Percentiles rank a stretch among this genome's conserved stretches.
These are phyloP conservation scores for Xylaria hypoxylon DNA, from an alignment of 2,329 filamentous ascomycete species.

Conservation along the genomic window DNA sequence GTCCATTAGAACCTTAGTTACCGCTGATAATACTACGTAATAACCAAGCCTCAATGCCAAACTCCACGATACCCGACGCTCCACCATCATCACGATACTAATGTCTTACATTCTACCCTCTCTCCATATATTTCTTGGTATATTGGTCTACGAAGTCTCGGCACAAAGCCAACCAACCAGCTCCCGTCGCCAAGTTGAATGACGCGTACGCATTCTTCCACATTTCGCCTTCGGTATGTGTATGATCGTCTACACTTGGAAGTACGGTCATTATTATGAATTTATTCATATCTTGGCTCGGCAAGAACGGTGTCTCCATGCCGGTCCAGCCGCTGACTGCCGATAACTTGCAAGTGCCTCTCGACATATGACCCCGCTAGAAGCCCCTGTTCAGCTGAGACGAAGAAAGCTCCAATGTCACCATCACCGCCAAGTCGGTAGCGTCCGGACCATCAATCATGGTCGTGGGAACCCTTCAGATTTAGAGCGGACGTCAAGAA, in stretches of 20 bases:
- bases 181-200: constrained; percentile 27
- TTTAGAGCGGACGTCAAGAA: not conserved
- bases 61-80: not conserved
- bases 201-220: constrained; percentile 23
- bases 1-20: too few species aligned
- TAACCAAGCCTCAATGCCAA: not conserved
- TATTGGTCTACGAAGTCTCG: not conserved
- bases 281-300: not conserved
- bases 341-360: not conserved
- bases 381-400: constrained; percentile 14
- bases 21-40: not conserved
- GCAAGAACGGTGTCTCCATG: not conserved
- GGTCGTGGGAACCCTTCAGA: not conserved
- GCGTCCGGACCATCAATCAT: not conserved
- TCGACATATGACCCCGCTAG: not conserved
- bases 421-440: not conserved
- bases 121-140: not conserved
- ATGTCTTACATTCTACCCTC: not conserved
- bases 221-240: not conserved
- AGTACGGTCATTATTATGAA: not conserved
- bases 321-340: not conserved
- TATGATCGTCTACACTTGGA: not conserved
- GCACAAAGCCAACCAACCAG: not conserved
- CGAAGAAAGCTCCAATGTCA: not conserved
- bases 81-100: not conserved